Base-by-base conservation (phyloP, 2,329 filamentous ascomycete genomes). In the Aspergillus ustus region DNA sequence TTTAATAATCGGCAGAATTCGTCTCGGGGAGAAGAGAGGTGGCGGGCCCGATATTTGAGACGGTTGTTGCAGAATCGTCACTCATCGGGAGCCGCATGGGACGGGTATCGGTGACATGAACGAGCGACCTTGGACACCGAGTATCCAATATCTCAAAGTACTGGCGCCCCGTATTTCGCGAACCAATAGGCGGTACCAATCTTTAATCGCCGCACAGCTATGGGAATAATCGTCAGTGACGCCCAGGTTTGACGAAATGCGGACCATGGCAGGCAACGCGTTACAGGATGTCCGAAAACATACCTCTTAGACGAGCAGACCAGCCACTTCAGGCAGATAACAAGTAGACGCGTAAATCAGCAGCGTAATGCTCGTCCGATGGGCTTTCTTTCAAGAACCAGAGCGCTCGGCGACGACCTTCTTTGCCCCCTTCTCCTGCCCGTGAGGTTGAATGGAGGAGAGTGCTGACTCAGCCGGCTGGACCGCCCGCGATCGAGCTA, bases 391-490 rank as follows among this genome's bases (percentile, higher is more conserved):
- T 66, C 68, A 61, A 63, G 68, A 68, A 70, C 70, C 67, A 65
- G 72, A 69, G 70, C 73, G 63, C 52, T 63, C 69, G 69, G 70
- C 66, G 64, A 68, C 67, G 69, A 66, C 71, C 65, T 64, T 66
- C 63, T 65, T 63, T 64, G 62, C 63, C 70, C 72, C 74, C 69
- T 74, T 75, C 68, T 69, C 70, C 67, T 71, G 61, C 66, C 64
- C 63, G 69, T 70, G 70, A 71, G 72, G 74, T 77, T 73, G 74
- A 74, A 69, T 72, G 69, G 52, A 37, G 46, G 45, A 67, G 62
- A 66, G 31, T 62, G 74, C 73, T 77, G 73, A 77, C 69, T 77
- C 72, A 77, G 66, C 66, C 28, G 59, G 31, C 60, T 66, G 52
- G 63, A 67, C 56, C 59, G 57, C 52, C 55, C 44, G 52, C 46